A percentile compares a stretch with the other conserved stretches of the same genome.
Evolutionary conservation across 768 basidiomycete species (phyloP).

Genomic region (Tubosaeta sp.): DNA sequence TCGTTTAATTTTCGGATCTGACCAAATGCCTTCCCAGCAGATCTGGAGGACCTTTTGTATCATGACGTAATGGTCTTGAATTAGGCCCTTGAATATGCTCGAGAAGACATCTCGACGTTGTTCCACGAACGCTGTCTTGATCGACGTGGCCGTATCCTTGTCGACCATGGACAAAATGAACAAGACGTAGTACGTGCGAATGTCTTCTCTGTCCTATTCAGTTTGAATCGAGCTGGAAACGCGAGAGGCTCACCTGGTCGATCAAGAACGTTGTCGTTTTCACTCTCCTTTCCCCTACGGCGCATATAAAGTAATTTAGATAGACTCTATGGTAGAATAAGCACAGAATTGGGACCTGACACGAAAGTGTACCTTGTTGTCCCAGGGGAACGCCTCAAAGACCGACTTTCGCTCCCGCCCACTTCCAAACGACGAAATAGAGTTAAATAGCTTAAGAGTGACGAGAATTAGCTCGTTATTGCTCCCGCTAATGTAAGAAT

Average conservation of each 20-base stretch:
- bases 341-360: not conserved
- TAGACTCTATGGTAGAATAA: constrained; percentile 42
- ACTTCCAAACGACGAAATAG: constrained; percentile 59
- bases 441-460: constrained; percentile 59
- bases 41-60: constrained; percentile 64
- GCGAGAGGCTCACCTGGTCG: constrained; percentile 49
- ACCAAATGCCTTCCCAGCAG: constrained; percentile 76
- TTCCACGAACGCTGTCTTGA: constrained; percentile 66
- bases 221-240: not conserved
- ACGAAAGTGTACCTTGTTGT: constrained; percentile 52
- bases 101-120: constrained; percentile 62
- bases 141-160: constrained; percentile 38
- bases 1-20: constrained; percentile 65
- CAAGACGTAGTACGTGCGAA: constrained; percentile 69
- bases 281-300: constrained; percentile 47
- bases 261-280: constrained; percentile 36
- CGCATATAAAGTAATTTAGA: constrained; percentile 69
- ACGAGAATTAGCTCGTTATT: constrained; percentile 65
- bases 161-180: constrained; percentile 74
- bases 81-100: constrained; percentile 69
- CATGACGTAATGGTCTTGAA: constrained; percentile 60
- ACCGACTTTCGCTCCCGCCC: constrained; percentile 61
- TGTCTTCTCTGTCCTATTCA: constrained; percentile 46
- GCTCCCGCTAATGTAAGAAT: constrained; percentile 56
- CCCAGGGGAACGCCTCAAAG: constrained; percentile 74